A percentile compares a stretch with the other conserved stretches of the same genome.
phyloP scores from a whole-genome alignment of 805 yeast genomes.

The Wickerhamiella sergipiensis region DNA sequence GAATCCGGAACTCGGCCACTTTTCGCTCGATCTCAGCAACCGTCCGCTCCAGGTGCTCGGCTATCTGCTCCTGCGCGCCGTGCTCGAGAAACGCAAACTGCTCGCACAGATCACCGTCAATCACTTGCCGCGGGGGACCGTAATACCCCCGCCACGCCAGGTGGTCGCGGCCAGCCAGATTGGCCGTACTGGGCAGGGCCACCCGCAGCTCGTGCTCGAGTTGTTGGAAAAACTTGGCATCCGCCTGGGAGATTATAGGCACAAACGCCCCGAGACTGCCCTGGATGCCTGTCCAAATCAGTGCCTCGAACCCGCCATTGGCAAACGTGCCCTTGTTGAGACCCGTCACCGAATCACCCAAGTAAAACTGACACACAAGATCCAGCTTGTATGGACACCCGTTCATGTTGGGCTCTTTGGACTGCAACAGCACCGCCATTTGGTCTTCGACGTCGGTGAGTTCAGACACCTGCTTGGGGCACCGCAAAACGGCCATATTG shows the following conservation, averaged over 20 bases:
- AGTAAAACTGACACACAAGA: slow-evolving; percentile 41
- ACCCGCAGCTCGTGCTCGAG: slow-evolving; percentile 34
- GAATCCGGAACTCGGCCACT: slow-evolving; percentile 21
- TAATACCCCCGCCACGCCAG: slow-evolving; percentile 61
- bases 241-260: slow-evolving; percentile 52
- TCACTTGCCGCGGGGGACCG: slow-evolving; percentile 58
- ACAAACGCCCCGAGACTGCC: slow-evolving; percentile 67
- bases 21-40: slow-evolving; percentile 22
- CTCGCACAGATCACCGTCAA: slow-evolving; percentile 86
- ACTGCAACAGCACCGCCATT: slow-evolving; percentile 25
- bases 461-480: slow-evolving; percentile 37
- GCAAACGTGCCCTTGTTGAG: slow-evolving; percentile 42
- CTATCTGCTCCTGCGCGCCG: slow-evolving; percentile 18
- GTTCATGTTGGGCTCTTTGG: slow-evolving; percentile 28
- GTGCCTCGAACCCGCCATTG: slow-evolving; percentile 49
- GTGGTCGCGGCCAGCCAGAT: slow-evolving; percentile 54
- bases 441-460: slow-evolving; percentile 39
- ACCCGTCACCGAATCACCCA: slow-evolving; percentile 59
- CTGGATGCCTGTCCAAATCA: slow-evolving; percentile 62
- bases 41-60: slow-evolving; percentile 22
- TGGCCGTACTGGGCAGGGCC: slow-evolving; percentile 13
- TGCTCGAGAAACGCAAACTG: slow-evolving; percentile 25
- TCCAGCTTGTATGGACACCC: slow-evolving; percentile 35
- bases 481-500: slow-evolving; percentile 52
- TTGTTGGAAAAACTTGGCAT: slow-evolving; percentile 42